Evolutionary conservation across 2,329 filamentous ascomycete genomes (phyloP), one percentile per base, ranked within the genome.

Genomic region (Fusarium subglutinans): DNA sequence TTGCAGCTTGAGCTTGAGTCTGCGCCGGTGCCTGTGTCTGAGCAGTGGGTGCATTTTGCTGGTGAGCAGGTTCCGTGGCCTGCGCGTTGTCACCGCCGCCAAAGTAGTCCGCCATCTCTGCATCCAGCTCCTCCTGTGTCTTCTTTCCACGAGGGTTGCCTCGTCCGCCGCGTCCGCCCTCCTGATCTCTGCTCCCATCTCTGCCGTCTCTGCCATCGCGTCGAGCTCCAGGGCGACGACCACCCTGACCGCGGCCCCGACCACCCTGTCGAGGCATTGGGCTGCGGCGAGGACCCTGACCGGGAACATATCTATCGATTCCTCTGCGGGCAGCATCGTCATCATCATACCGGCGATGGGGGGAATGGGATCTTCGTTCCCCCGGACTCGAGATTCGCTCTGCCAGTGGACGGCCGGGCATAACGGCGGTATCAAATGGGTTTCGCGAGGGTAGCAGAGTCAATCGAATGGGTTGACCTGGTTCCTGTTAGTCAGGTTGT

Each of bases 81-180:
- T 79, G 82, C 54, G 83, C 79, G 53, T 77, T 77, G 58, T 77
- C 69, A 33, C 84, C 85, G 37, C 84, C 85, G 37, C 88, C 91
- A 86, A 94, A 98, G 82, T 98, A 98, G 80, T 98, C 94, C 37
- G 92, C 94, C 95, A 98, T 98, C 84, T 98, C 95, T n/a, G 94
- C 94, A 81, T 98, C 95, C 45, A 98, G 87, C 81, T 98, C 94
- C 78, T 97, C 94, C 76, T 95, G 93, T 0, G 95, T 98, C 88
- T 97, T 98, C 83, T 90, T 92, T 5, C 91, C 87, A 55, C 94
- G 89, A 44, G 88, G 88, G 60, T 86, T 84, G 28, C 82, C 82
- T 30, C 84, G 81, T 45, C 82, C 83, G 28, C 81, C 82, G 33
- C 84, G 81, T 20, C 81, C 84, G 74, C 83, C 72, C 37, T 82